phyloP scores from a whole-genome alignment of 805 yeast genomes.

The Cyberlindnera veronae region DNA sequence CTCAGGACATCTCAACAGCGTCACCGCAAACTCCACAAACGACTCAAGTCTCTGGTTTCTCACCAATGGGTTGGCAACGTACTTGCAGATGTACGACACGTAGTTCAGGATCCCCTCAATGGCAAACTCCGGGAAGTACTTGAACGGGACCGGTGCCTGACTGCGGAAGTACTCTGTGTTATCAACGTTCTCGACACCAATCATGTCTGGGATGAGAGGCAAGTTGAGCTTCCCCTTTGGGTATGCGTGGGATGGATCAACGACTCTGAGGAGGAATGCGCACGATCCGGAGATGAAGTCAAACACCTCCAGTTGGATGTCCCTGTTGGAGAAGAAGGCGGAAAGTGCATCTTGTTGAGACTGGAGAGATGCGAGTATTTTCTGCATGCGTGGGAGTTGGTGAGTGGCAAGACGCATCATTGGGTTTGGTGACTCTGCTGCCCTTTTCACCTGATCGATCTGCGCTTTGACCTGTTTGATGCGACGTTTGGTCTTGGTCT shows the following conservation, averaged over 20 bases:
- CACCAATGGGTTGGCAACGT: conserved; percentile 54
- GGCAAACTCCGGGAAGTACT: conserved; percentile 79
- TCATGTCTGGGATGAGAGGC: conserved; percentile 58
- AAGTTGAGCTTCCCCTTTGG: conserved; percentile 51
- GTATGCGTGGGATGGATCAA: conserved; percentile 67
- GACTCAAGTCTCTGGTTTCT: conserved; percentile 48
- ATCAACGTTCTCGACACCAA: conserved; percentile 64
- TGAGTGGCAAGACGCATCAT: conserved; percentile 31
- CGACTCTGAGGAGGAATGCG: conserved; percentile 62
- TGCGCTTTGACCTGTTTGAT: conserved; percentile 44
- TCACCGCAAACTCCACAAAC: conserved; percentile 69
- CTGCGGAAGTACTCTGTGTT: conserved; percentile 67
- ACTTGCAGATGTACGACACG: conserved; percentile 57
- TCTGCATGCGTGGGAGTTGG: conserved; percentile 51
- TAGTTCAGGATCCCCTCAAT: conserved; percentile 80
- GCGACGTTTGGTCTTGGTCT: conserved; percentile 49
- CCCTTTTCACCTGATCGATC: conserved; percentile 25
- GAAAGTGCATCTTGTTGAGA: conserved; percentile 56
- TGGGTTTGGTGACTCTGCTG: conserved; percentile 11
- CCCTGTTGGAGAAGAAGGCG: conserved; percentile 55
- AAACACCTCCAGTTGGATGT: conserved; percentile 61
- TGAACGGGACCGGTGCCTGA: conserved; percentile 72
- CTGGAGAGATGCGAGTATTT: conserved; percentile 35
- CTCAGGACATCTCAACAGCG: conserved; percentile 80
- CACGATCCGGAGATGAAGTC: conserved; percentile 77